phyloP scores from a whole-genome alignment of 1,284 basidiomycete species.

The Amylostereum areolatum region DNA sequence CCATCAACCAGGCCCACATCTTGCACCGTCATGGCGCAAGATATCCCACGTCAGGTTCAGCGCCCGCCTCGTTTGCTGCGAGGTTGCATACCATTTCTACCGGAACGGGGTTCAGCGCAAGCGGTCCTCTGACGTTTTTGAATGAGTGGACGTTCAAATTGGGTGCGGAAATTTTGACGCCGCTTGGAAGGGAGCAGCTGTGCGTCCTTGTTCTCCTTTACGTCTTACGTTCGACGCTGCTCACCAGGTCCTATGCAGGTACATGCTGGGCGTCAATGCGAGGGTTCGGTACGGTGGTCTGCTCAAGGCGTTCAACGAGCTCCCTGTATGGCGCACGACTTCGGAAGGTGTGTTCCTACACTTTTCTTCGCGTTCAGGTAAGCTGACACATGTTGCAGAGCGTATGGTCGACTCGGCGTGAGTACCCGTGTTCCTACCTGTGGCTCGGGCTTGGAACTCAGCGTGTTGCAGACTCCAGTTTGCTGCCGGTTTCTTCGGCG shows the following conservation, averaged over 20 bases:
- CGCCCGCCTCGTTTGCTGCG: conserved; percentile 34
- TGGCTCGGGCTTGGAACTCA: background rate
- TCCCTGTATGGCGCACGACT: conserved; percentile 59
- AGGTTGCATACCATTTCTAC: conserved; percentile 30
- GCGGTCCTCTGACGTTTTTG: conserved; percentile 45
- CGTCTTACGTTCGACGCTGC: background rate
- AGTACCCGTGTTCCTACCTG: conserved; percentile 15
- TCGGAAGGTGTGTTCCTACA: conserved; percentile 32
- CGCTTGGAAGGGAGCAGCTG: conserved; percentile 50
- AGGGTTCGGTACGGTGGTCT: conserved; percentile 53
- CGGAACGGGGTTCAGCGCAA: conserved; percentile 30
- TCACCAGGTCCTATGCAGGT: conserved; percentile 23
- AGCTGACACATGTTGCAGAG: conserved; percentile 15
- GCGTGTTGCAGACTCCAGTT: conserved; percentile 36
- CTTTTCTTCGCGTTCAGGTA: too few relatives aligned
- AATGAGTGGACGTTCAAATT: conserved; percentile 50
- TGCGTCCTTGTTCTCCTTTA: conserved; percentile 18
- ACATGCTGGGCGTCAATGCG: conserved; percentile 42
- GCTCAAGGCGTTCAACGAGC: conserved; percentile 42
- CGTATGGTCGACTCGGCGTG: conserved; percentile 53
- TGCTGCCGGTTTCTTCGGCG: conserved; percentile 56
- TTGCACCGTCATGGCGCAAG: conserved; percentile 52
- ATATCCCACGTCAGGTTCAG: conserved; percentile 38
- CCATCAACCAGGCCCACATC: conserved; percentile 45
- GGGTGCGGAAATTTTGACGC: conserved; percentile 53